phyloP scores from a whole-genome alignment of 2,329 filamentous ascomycete genomes.

The Mycosphaerella arachidis region DNA sequence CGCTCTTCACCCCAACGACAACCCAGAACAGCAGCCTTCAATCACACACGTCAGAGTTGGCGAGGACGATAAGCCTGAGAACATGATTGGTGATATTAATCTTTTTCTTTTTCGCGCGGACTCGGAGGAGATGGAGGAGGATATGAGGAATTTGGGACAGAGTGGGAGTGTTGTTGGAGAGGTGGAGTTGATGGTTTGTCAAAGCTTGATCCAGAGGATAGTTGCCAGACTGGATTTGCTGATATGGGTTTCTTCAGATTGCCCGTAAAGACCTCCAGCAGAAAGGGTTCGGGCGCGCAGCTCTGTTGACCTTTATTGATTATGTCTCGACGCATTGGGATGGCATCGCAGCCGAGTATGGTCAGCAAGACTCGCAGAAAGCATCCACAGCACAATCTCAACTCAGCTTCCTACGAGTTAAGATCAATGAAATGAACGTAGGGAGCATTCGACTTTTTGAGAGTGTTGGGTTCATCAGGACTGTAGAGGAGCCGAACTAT shows the following conservation, averaged over 20 bases:
- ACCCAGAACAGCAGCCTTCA: neutral
- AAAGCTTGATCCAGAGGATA: neutral
- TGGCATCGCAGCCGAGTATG: slow-evolving; percentile 41
- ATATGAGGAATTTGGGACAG: slow-evolving; percentile 36
- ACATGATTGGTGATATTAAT: slow-evolving; percentile 50
- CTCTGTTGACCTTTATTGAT: slow-evolving; percentile 62
- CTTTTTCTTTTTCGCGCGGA: slow-evolving; percentile 66
- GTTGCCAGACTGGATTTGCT: neutral
- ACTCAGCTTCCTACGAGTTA: slow-evolving; percentile 53
- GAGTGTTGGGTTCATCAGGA: slow-evolving; percentile 53
- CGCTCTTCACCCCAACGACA: slow-evolving; percentile 21
- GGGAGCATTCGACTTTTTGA: slow-evolving; percentile 59
- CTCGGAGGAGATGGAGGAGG: slow-evolving; percentile 39
- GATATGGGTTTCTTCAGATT: slow-evolving; percentile 40
- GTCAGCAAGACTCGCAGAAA: neutral
- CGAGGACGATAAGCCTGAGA: slow-evolving; percentile 50
- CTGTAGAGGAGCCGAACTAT: slow-evolving; percentile 52
- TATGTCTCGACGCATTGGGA: slow-evolving; percentile 58
- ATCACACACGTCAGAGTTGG: slow-evolving; percentile 33
- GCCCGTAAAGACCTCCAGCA: slow-evolving; percentile 56
- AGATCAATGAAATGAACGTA: slow-evolving; percentile 56
- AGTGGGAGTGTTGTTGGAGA: slow-evolving; percentile 56
- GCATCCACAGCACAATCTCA: slow-evolving; percentile 1
- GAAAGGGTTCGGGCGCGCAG: slow-evolving; percentile 60
- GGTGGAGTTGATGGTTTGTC: slow-evolving; percentile 68